Evolutionary conservation across 495 filamentous ascomycete genomes (phyloP).

Genomic region (Penicilliopsis zonata): DNA sequence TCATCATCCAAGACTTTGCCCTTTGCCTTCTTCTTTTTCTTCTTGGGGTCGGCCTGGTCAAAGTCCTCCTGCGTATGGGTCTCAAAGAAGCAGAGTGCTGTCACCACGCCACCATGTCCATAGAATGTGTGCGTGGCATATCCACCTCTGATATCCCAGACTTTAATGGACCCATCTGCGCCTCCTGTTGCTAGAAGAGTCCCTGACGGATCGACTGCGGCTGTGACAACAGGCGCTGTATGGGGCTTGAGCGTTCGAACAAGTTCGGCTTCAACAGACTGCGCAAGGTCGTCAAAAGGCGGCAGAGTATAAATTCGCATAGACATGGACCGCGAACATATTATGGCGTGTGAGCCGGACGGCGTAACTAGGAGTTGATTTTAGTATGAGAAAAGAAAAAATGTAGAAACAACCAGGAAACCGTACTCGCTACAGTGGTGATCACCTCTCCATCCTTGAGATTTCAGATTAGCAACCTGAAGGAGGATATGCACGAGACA

Average conservation of each 20-base stretch:
- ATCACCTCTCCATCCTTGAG: slow-evolving; percentile 82
- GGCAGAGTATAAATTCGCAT: slow-evolving; percentile 82
- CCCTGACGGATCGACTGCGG: slow-evolving; percentile 71
- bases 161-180: slow-evolving; percentile 85
- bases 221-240: slow-evolving; percentile 71
- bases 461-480: slow-evolving; percentile 9
- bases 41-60: slow-evolving; percentile 13
- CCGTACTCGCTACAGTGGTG: slow-evolving; percentile 69
- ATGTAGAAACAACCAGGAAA: not conserved
- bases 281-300: slow-evolving; percentile 36
- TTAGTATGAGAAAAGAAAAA: slow-evolving; percentile 5
- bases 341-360: slow-evolving; percentile 70
- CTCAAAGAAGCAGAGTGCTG: slow-evolving; percentile 86
- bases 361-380: slow-evolving; percentile 54
- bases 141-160: slow-evolving; percentile 90
- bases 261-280: slow-evolving; percentile 50
- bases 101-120: slow-evolving; percentile 81
- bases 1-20: slow-evolving; percentile 20
- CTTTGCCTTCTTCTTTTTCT: slow-evolving; percentile 35
- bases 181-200: slow-evolving; percentile 85
- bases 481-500: no score
- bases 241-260: slow-evolving; percentile 83
- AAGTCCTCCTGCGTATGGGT: slow-evolving; percentile 31
- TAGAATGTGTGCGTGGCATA: slow-evolving; percentile 92
- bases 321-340: slow-evolving; percentile 85